Evolutionary conservation across 129 eudicot species (phyloP), one percentile per base, ranked within the genome.

Genomic region (Chrysanthemum makinoi): DNA sequence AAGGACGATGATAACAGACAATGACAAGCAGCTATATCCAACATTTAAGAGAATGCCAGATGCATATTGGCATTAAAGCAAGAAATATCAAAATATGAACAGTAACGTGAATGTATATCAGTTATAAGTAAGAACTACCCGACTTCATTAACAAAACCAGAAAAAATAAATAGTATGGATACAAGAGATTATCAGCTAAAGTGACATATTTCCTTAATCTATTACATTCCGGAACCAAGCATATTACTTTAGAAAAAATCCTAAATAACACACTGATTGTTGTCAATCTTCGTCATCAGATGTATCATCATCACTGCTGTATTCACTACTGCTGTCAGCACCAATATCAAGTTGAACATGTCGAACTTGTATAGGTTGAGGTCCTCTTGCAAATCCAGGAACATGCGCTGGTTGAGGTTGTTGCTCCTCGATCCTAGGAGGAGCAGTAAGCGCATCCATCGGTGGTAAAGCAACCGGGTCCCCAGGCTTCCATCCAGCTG

Each of bases 401-500:
- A 86, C 85, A 52, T 80, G 85, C 14, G 47, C 66, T 0, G 82
- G 83, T 46, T 81, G 81, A 16, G 79, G 49, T 9, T 61, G 86
- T 75, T 82, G 92, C 46, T 87, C 92, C 53, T 85, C 85, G 16
- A 13, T 69, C 72, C 82, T 85, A 19, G 88, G 80, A 63, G 87
- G 84, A 63, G 51, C 69, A 20, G 90, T 57, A 19, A 81, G 78
- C 8, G 90, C 69, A 12, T 87, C 90, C 90, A 94, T 66, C 3
- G 93, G 99, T 6, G 99, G 97, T 82, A 95, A 75, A 28, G 92
- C 62, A 59, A 94, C 69, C 9, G 96, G 94, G 59, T 95, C 99
- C 61, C 99, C 99, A 20, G 94, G 96, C 89, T 95, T 95, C 99
- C 99, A 95, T 56, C 99, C 99, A 1, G 94, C 89, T 43, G 99